Base-by-base conservation (phyloP, 352 stramenopile species). In the Globisporangium solare region DNA sequence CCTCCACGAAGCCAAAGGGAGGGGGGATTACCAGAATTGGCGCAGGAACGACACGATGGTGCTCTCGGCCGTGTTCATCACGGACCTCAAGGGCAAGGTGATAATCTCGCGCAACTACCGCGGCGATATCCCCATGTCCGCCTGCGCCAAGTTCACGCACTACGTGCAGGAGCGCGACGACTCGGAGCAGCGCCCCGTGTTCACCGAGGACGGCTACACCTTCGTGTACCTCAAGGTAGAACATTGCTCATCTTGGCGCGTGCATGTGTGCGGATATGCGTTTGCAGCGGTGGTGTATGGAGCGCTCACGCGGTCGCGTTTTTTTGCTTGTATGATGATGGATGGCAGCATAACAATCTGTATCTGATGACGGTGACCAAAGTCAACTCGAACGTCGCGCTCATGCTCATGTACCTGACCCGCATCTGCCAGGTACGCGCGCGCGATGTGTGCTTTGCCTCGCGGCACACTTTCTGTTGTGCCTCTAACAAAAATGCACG, bases 101-200 rank as follows among this genome's bases (percentile, higher is more conserved):
- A 98, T 99, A 59, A 99, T 99, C 73, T 98, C 91, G 62, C 89
- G 97, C 57, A 99, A 99, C 78, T 99, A 99, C 73, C 88, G 97
- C 42, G 97, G 97, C 21, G 97, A 99, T 75, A 98, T 99, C 63
- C 94, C 97, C 43, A 94, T 99, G 71, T 88, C 84, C 0, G 89
- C 93, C 3, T 88, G 83, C 2, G 72, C 94, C 64, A 96, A 88
- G 69, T 97, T 97, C 64, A 92, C 83, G 64, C 76, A 84, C 50
- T 94, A 97, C 62, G 87, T 98, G 43, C 86, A 97, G 68, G 92
- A 98, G 61, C 95, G 94, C 56, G 95, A 98, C 57, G 93, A 97
- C 68, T 90, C 75, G 59, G 92, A 98, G 63, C 74, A 97, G 70
- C 92, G 92, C 20, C 95, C 95, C 2, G 91, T 98, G 43, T 98